Base-by-base conservation (phyloP, 768 basidiomycete species). In the Termitomyces eurrhizus region DNA sequence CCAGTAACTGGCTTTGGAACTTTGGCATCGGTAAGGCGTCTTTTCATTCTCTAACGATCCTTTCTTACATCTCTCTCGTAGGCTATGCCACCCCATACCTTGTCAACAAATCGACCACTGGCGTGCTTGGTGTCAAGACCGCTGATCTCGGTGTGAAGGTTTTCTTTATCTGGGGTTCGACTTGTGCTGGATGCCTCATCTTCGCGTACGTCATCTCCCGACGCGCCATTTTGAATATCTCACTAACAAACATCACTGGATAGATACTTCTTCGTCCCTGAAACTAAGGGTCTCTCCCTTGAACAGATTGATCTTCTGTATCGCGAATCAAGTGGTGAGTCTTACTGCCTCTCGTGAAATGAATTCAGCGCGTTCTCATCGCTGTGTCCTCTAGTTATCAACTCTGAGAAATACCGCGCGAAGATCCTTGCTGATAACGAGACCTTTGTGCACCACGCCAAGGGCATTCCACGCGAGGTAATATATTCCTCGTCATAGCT, bases 81-180 rank as follows among this genome's bases (percentile, higher is more conserved):
- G 75, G 63, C 18, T 68, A 66, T 46, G 64, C 65, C 1, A 67
- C 79, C 3, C 87, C 89, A 3, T 87, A 82, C 61, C 78, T 89
- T 42, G 87, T 89, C 63, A 73, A 83, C 62, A 42, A 56, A 0
- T 46, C 65, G 0, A 66, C 67, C 7, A 60, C 57, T 1, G 67
- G 67, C 52, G 54, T 66, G 41, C 63, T 61, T 24, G 68, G 62
- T 33, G 63, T 66, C 58, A 70, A 68, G 54, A 72, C 81, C 62
- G 82, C 80, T 11, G 74, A 75, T 56, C 83, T 92, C 39, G 78
- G 81, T 54, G 78, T 79, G 49, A 90, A 89, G 70, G 90, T 93
- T 69, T 94, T 94, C 85, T 93, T 93, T 79, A 82, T 94, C 72
- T 94, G 92, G 92, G 78, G 78, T 26, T 74, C 75, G 16, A 89